These are phyloP conservation scores for Zychaea mexicana DNA, from an alignment of 371 early-diverging fungal genomes.

Conservation along the genomic window DNA sequence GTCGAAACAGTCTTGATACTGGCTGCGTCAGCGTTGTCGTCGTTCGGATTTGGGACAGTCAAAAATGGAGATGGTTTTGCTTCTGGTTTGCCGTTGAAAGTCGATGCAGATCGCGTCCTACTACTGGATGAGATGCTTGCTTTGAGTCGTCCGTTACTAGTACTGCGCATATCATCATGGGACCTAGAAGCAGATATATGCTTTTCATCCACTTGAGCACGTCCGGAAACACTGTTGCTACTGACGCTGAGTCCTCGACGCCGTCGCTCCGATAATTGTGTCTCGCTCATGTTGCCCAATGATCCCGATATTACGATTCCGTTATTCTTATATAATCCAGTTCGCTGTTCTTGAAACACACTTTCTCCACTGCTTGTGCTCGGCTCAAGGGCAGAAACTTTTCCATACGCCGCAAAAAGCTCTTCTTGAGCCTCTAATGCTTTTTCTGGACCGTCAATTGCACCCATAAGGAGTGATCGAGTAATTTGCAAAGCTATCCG, in stretches of 20 bases:
- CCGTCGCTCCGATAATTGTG: constrained; percentile 5
- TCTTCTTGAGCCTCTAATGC: constrained; percentile 55
- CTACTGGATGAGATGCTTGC: background rate
- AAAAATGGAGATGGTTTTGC: constrained; percentile 1
- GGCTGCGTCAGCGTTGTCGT: background rate
- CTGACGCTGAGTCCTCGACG: constrained; percentile 28
- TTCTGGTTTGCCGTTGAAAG: background rate
- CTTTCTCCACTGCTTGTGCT: background rate
- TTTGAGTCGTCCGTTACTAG: background rate
- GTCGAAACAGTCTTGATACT: constrained; percentile 7
- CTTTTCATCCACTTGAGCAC: constrained; percentile 13
- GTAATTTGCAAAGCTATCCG: constrained; percentile 14
- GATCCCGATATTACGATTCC: constrained; percentile 32
- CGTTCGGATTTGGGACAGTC: constrained; percentile 5
- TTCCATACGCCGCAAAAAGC: constrained; percentile 64
- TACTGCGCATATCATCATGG: constrained; percentile 12
- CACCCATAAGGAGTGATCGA: constrained; percentile 22
- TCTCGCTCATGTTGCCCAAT: constrained; percentile 25
- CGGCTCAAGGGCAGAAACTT: constrained; percentile 32
- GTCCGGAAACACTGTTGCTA: constrained; percentile 1
- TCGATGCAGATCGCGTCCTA: constrained; percentile 6
- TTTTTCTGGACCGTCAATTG: constrained; percentile 51
- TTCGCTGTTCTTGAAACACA: background rate
- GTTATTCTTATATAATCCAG: constrained; percentile 1
- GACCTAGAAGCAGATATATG: constrained; percentile 16